Percentiles rank a stretch among this genome's conserved stretches.
These are phyloP conservation scores for Tetragonia tetragonoides DNA, from an alignment of 148 eudicot species.

Conservation along the genomic window DNA sequence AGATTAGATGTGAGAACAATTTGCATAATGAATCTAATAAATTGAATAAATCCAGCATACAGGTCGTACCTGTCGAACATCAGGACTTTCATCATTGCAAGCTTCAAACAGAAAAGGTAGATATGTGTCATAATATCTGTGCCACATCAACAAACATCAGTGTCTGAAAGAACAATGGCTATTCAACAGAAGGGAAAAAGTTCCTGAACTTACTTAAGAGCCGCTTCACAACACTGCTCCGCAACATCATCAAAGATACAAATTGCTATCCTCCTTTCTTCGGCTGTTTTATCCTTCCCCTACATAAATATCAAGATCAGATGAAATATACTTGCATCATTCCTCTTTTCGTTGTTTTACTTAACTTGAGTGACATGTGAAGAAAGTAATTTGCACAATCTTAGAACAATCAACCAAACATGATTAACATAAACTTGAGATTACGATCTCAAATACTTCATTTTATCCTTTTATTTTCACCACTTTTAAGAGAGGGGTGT, in stretches of 20 bases:
- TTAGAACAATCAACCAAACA: background rate
- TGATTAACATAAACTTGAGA: background rate
- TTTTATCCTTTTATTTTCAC: background rate
- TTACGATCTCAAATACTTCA: constrained; percentile 1
- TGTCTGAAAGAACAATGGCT: background rate
- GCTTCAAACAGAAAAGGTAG: constrained; percentile 92
- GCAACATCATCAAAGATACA: constrained; percentile 96
- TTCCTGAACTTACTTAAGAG: constrained; percentile 61
- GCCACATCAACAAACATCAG: constrained; percentile 11
- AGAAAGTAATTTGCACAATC: background rate
- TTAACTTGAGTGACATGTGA: background rate
- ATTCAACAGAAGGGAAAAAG: background rate
- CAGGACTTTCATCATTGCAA: constrained; percentile 78
- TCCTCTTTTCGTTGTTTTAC: background rate
- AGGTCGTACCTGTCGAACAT: constrained; percentile 75
- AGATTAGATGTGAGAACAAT: constrained; percentile 7
- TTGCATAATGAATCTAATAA: background rate
- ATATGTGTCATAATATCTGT: constrained; percentile 81
- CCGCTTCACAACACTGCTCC: constrained; percentile 93
- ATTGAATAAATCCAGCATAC: constrained; percentile 2
- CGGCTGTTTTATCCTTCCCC: constrained; percentile 95
- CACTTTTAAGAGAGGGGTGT: background rate
- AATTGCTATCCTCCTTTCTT: constrained; percentile 94
- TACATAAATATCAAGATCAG: constrained; percentile 27
- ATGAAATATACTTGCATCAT: background rate